Evolutionary conservation across 345 rosid genomes (phyloP).

Genomic region (Brassica incana): DNA sequence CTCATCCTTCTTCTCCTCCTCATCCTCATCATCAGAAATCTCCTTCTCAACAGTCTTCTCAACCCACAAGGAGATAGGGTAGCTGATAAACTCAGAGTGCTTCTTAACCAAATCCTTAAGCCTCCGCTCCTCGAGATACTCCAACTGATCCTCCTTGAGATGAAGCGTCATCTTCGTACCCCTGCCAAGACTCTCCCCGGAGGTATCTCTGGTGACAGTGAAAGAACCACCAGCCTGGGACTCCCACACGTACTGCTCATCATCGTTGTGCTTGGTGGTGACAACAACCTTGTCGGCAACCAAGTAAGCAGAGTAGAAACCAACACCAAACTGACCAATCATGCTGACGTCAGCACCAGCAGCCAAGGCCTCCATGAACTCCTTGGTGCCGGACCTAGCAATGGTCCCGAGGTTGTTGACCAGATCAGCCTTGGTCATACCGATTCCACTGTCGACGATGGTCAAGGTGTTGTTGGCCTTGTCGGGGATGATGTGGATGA

Average conservation of each 20-base stretch:
- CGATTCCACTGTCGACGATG: constrained; percentile 5
- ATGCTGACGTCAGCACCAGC: constrained; percentile 12
- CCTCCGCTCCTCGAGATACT: background rate
- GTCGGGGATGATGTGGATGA: constrained; percentile 1
- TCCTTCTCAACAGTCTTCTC: constrained; percentile 13
- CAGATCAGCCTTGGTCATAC: constrained; percentile 14
- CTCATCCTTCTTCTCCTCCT: background rate
- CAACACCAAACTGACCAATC: constrained; percentile 15
- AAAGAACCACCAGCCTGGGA: constrained; percentile 7
- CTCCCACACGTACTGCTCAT: constrained; percentile 13
- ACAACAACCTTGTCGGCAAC: background rate
- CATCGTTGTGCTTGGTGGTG: background rate
- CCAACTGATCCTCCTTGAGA: background rate
- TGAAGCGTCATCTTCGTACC: background rate
- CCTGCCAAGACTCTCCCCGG: background rate
- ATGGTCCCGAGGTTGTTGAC: constrained; percentile 5
- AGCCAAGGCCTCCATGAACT: constrained; percentile 10
- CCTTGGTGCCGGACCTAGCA: constrained; percentile 1
- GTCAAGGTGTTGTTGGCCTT: constrained; percentile 8
- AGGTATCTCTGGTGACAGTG: background rate
- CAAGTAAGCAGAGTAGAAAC: constrained; percentile 3
- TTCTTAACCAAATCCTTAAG: background rate
- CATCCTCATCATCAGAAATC: background rate
- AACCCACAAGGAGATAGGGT: constrained; percentile 2
- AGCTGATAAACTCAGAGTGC: constrained; percentile 12